Evolutionary conservation across 208 protist species (phyloP).

Genomic region (Trypanosoma congolense): DNA sequence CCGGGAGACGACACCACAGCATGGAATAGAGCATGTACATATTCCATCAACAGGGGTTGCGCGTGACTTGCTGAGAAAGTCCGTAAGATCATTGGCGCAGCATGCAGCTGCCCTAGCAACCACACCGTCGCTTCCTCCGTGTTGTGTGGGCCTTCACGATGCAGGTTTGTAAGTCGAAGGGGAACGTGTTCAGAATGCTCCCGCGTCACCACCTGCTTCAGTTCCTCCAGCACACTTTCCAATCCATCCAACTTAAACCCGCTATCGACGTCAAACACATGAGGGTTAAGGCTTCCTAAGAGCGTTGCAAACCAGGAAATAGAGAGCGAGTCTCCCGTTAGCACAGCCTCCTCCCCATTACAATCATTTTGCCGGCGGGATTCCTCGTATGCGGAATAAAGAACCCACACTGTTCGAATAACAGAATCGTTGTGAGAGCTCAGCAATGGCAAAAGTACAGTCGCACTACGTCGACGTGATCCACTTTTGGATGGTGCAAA

Average conservation of each 20-base stretch:
- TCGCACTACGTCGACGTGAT: slow-evolving; percentile 1
- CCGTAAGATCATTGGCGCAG: slow-evolving; percentile 15
- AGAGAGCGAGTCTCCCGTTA: no score
- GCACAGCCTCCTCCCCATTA: no score
- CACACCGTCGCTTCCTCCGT: slow-evolving; percentile 10
- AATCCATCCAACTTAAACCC: not conserved
- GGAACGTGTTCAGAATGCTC: not conserved
- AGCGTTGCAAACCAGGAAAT: not conserved
- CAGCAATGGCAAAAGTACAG: slow-evolving; percentile 9
- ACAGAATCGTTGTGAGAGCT: not conserved
- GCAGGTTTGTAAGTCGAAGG: slow-evolving; percentile 1
- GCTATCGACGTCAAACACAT: not conserved
- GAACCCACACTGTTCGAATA: slow-evolving; percentile 11
- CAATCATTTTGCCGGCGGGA: not conserved
- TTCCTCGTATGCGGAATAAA: slow-evolving; percentile 10
- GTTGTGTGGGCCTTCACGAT: slow-evolving; percentile 3
- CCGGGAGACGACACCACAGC: slow-evolving; percentile 2
- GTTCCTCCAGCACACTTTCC: not conserved
- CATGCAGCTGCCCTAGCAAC: slow-evolving; percentile 18
- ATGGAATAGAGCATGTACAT: slow-evolving; percentile 28
- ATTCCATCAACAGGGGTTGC: slow-evolving; percentile 13
- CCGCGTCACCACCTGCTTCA: not conserved
- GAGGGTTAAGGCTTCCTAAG: not conserved
- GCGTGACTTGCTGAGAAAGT: slow-evolving; percentile 15
- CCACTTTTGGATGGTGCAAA: slow-evolving; percentile 11